Evolutionary conservation across 2,329 filamentous ascomycete species (phyloP).

Genomic region (Colletotrichum gigasporum): DNA sequence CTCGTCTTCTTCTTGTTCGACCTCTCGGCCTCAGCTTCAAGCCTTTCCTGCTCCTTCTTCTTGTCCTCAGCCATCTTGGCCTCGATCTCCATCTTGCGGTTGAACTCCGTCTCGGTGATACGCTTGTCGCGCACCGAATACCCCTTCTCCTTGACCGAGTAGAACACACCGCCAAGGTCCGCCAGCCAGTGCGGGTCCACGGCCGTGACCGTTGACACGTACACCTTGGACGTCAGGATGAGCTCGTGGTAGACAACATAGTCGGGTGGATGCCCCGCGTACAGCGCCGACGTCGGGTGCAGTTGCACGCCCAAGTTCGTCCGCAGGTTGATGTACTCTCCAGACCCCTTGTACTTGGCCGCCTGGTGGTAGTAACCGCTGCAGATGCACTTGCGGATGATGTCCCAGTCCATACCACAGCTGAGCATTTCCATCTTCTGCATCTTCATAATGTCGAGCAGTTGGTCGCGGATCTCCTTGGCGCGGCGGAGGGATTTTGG

Average conservation of each 20-base stretch:
- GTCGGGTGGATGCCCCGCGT: constrained; percentile 94
- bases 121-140: constrained; percentile 88
- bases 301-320: constrained; percentile 94
- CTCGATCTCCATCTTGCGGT: constrained; percentile 92
- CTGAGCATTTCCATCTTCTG: constrained; percentile 89
- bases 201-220: constrained; percentile 96
- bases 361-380: constrained; percentile 98
- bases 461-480: constrained; percentile 93
- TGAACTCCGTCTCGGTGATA: constrained; percentile 91
- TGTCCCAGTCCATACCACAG: constrained; percentile 97
- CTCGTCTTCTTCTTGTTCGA: constrained; percentile 51
- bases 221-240: constrained; percentile 95
- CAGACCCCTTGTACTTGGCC: constrained; percentile 93
- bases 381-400: constrained; percentile 96
- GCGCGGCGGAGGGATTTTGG: constrained; percentile 92
- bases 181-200: constrained; percentile 98
- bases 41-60: constrained; percentile 68
- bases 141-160: constrained; percentile 96
- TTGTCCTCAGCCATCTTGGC: constrained; percentile 91
- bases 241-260: constrained; percentile 99
- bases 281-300: constrained; percentile 92
- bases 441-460: constrained; percentile 92
- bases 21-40: constrained; percentile 59
- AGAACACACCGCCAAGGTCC: constrained; percentile 96
- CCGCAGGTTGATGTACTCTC: constrained; percentile 96